These are phyloP conservation scores for Ogataea ramenticola DNA, from an alignment of 805 yeast species.

Conservation along the genomic window DNA sequence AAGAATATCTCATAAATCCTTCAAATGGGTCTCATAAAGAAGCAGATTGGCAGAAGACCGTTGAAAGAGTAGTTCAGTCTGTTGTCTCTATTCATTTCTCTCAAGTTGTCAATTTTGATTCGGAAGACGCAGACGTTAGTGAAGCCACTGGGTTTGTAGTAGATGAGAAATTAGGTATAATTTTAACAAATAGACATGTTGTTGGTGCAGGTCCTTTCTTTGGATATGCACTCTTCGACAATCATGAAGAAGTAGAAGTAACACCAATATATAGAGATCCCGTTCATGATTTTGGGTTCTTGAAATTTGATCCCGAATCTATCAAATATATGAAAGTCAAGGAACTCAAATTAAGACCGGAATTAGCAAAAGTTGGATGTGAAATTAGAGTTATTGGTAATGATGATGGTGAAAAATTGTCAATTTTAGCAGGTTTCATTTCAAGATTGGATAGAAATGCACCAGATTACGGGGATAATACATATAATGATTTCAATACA, in stretches of 20 bases:
- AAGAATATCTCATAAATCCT: not conserved
- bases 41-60: conserved; percentile 70
- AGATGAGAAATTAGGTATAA: conserved; percentile 73
- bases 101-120: conserved; percentile 80
- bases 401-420: conserved; percentile 91
- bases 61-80: conserved; percentile 71
- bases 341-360: conserved; percentile 67
- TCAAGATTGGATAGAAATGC: conserved; percentile 86
- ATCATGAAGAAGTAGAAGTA: conserved; percentile 88
- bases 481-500: conserved; percentile 89
- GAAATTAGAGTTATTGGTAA: conserved; percentile 94
- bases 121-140: conserved; percentile 70
- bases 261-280: conserved; percentile 88
- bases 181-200: conserved; percentile 88
- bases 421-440: conserved; percentile 82
- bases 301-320: conserved; percentile 63
- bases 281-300: conserved; percentile 89
- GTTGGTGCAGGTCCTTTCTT: conserved; percentile 93
- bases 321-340: conserved; percentile 69
- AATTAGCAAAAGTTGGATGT: conserved; percentile 81
- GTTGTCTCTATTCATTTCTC: conserved; percentile 89
- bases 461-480: conserved; percentile 83
- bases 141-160: conserved; percentile 97
- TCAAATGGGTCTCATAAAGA: conserved; percentile 16
- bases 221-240: conserved; percentile 88